A percentile compares a stretch with the other conserved stretches of the same genome.
These are phyloP conservation scores for Curvularia eragrostidis DNA, from an alignment of 2,329 filamentous ascomycete genomes.

Conservation along the genomic window DNA sequence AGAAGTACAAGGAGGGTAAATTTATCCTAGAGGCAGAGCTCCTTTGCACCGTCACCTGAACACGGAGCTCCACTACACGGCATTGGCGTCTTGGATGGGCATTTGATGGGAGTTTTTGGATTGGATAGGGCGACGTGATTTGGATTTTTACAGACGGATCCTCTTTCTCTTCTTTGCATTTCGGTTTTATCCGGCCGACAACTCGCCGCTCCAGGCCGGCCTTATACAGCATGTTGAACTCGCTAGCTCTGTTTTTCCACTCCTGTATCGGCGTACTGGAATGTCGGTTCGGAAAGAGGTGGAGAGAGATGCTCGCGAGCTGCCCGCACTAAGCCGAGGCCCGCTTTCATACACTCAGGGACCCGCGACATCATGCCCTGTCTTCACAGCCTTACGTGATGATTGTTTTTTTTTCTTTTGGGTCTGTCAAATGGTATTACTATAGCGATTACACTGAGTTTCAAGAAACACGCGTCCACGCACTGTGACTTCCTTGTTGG, in stretches of 20 bases:
- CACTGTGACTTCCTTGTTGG: constrained; percentile 13
- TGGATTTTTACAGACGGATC: constrained; percentile 6
- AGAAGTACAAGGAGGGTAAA: constrained; percentile 99
- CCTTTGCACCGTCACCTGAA: constrained; percentile 73
- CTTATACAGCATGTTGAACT: constrained; percentile 8
- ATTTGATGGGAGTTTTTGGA: constrained; percentile 36
- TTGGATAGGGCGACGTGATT: constrained; percentile 11
- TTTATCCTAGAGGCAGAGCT: constrained; percentile 94
- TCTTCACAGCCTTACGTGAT: background rate
- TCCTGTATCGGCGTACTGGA: constrained; percentile 4
- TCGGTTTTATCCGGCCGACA: constrained; percentile 6
- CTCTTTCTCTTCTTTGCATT: constrained; percentile 13
- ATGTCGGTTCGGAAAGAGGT: constrained; percentile 3
- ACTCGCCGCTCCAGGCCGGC: constrained; percentile 11
- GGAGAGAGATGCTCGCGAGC: constrained; percentile 7
- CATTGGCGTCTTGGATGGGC: constrained; percentile 20
- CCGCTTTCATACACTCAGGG: background rate
- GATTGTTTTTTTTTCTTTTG: background rate
- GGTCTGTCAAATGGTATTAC: background rate
- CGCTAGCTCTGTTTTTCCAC: constrained; percentile 1
- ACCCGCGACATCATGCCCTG: background rate
- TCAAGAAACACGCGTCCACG: constrained; percentile 12
- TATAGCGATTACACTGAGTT: background rate
- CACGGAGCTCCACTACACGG: constrained; percentile 2
- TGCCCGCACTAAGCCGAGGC: constrained; percentile 5